Conservation (phyloP, 169 alveolate genomes). For the Pseudocohnilembus persalinus region DNA sequence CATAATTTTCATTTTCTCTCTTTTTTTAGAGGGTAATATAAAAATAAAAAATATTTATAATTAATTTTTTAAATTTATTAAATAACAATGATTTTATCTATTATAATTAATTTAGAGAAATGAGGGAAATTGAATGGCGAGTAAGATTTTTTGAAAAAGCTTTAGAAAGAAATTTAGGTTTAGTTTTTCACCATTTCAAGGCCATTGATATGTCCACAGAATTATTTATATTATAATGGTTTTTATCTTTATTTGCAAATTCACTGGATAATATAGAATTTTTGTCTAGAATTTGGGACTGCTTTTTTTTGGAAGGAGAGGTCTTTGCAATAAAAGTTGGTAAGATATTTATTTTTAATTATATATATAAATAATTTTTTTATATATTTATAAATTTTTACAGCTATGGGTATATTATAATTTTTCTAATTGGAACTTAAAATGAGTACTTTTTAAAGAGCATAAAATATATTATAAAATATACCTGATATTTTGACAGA, state of each 20-base stretch:
- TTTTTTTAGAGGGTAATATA: conserved; percentile 40
- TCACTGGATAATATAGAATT: conserved; percentile 40
- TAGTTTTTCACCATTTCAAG: conserved; percentile 51
- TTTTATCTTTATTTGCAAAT: conserved; percentile 57
- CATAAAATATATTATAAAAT: conserved; percentile 1
- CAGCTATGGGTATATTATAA: conserved; percentile 7
- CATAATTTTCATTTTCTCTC: conserved; percentile 55
- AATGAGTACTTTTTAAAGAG: conserved; percentile 17
- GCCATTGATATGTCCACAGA: conserved; percentile 61
- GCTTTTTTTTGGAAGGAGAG: conserved; percentile 74
- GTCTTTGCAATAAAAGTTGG: conserved; percentile 58
- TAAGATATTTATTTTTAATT: not conserved
- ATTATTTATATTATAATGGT: conserved; percentile 66
- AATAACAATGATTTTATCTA: too few species aligned
- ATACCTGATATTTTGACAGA: conserved; percentile 3
- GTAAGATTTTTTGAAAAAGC: conserved; percentile 50
- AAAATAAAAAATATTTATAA: conserved; percentile 2
- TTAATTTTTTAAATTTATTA: not conserved
- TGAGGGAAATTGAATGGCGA: conserved; percentile 52
- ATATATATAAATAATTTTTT: too few species aligned
- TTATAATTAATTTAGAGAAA: too few species aligned
- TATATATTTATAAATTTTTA: too few species aligned
- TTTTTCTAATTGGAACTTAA: conserved; percentile 16
- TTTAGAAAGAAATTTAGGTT: conserved; percentile 47
- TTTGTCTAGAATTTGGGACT: conserved; percentile 66